Evolutionary conservation across 2,329 filamentous ascomycete genomes (phyloP), one percentile per base, ranked within the genome.

Genomic region (Hymenotorrendiella dingleyae): DNA sequence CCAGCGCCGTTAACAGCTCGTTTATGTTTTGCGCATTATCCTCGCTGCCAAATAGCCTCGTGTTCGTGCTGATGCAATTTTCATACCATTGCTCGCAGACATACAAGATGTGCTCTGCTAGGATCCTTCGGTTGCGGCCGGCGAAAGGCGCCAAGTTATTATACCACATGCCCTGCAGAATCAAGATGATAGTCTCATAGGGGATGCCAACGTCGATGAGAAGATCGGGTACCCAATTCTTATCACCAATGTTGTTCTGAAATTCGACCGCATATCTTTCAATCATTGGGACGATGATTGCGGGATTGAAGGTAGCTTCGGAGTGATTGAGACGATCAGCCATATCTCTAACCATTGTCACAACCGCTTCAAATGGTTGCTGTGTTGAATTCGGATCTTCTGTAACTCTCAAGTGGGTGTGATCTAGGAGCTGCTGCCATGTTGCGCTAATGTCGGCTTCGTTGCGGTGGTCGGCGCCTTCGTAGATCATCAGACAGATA

Each of bases 401-500:
- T 14, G 73, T 76, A 6, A 53, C 49, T 16, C 52, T 47, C 8
- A n/a, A 52, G 58, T 91, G 84, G 5, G 81, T 79, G 50, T 82
- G 75, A 45, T 86, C 76, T 48, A 98, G 80, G 16, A 96, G 72
- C 54, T 83, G 82, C 58, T 81, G 74, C 93, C 93, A 98, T 3
- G 88, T 94, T 29, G 82, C 74, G 42, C 77, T 75, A 56, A 98
- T 93, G 49, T 93, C 86, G 30, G 86, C 81, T 2, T 87, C 74
- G 57, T 91, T 94, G 55, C 91, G 84, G 69, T 94, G 87, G 64
- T 97, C 89, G 34, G 91, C 91, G 1, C 84, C 79, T 63, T 94
- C 84, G 69, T 90, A 97, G 58, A 98, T 95, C 46, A 91, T 74
- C 7, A 98, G 77, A 61, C 87, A 95, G 38, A 98, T 77, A 61